Evolutionary conservation across 352 stramenopile species (phyloP), one percentile per base, ranked within the genome.

Genomic region (Thraustochytrium aureum): DNA sequence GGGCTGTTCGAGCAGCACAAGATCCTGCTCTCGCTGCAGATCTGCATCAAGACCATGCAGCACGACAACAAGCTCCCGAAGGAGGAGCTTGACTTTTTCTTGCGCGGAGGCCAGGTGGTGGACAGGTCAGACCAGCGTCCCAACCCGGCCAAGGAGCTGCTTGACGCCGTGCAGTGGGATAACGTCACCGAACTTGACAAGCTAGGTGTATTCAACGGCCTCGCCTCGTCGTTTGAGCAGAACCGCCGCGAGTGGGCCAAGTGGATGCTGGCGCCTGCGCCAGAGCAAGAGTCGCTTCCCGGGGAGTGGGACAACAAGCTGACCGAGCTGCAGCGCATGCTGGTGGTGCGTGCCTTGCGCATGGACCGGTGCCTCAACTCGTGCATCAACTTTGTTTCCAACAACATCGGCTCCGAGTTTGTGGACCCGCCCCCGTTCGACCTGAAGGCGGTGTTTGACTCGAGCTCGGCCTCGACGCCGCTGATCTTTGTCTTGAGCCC

Each of bases 1-100:
- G 94, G 93, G 14, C 88, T 99, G 0, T 98, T 99, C 82, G 94
- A 99, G 82, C 87, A 90, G 0, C 94, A 98, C 86, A 98, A 99
- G 81, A 86, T 99, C 2, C 85, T 99, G 0, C 97, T 99, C 66
- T 97, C 92, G 35, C 86, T 99, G 17, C 93, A 97, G 74, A 94
- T 97, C 85, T 97, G 91, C 64, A 89, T 96, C 17, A 90, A 92
- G 26, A 93, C 97, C 30, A 85, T 98, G 54, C 87, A 95, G 81
- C 94, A 89, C 54, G 83, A 95, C 7, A 89, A 92, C 66, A 97
- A 98, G 72, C 86, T 98, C 1, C 91, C 92, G 4, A 72, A 88
- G 41, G 89, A 96, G 5, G 94, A 98, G 82, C 98, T 97, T 75
- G 91, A 97, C 54, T 98, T 98, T 81, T 87, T 98, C 32, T 86